Base-by-base conservation (phyloP, 176 grass and related monocot species). In the Chloris gayana region DNA sequence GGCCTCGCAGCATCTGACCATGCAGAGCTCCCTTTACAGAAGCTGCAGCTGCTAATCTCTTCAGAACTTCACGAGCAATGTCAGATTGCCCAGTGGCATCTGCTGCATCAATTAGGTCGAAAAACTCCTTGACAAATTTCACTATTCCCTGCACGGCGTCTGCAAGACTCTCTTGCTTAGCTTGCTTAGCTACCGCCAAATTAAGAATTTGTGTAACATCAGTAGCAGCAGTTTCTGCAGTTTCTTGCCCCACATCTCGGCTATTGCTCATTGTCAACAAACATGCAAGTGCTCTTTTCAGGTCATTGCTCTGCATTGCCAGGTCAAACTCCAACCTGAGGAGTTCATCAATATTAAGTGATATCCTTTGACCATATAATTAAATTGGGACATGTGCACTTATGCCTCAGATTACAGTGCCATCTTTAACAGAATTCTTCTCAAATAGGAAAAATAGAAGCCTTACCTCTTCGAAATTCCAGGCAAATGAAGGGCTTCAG, bases 401-500 rank as follows among this genome's bases (percentile, higher is more conserved):
- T 70, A 59, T 59, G 56, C 26, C 25, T 29, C 38, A 47, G 30
- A 29, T 46, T 8, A 63, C 2, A 68, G 26, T 6, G 62, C 35
- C n/a, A 59, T 70, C 63, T 77, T 57, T 2, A 78, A 77, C 26
- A 44, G 63, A 61, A 77, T 67, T 60, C 54, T 69, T 57, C 54
- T 57, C 54, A 80, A 69, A 60, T 56, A 30, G 34, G 25, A 37
- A 47, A 37, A 37, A 67, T 29, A 15, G n/a, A 39, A 58, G 58
- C 14, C 75, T 41, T 60, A 91, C 92, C 96, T 93, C 86, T 99
- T 99, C 63, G 92, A 95, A 82, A 99, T 99, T 93, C 96, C 96
- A 68, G 90, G 96, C 77, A 99, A 91, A 99, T 99, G 96, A 74
- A 95, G 96, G 88, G 96, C 96, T 93, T 99, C 96, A 70, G 96